Percentiles rank a stretch among this genome's conserved stretches.
phyloP scores from a whole-genome alignment of 2,329 filamentous ascomycete genomes.

The Escovopsis sp. region DNA sequence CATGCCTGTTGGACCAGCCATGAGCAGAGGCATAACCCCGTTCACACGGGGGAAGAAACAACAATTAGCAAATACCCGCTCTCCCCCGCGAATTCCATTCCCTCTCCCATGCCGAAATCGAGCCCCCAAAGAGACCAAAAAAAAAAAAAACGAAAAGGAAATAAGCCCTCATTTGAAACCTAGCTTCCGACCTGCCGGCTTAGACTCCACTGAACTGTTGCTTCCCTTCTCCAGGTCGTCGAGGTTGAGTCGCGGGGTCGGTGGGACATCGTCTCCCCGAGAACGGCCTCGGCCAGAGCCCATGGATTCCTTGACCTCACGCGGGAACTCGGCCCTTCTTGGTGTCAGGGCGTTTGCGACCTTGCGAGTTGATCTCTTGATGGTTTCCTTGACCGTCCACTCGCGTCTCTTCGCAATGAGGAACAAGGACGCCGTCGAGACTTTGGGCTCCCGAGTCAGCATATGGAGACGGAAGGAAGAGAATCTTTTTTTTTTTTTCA shows the following conservation, averaged over 20 bases:
- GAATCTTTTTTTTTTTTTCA: no score
- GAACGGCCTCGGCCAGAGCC: conserved; percentile 21
- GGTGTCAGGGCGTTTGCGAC: conserved; percentile 50
- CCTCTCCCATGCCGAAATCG: not conserved
- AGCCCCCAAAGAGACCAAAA: no score
- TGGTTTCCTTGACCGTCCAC: conserved; percentile 61
- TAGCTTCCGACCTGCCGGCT: conserved; percentile 16
- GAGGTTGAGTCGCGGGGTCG: conserved; percentile 38
- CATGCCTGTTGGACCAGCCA: conserved; percentile 4
- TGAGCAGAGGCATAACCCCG: conserved; percentile 6
- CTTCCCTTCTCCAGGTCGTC: conserved; percentile 46
- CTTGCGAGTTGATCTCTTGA: conserved; percentile 52
- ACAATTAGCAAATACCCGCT: conserved; percentile 2
- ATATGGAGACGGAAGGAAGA: no score
- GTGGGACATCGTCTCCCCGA: conserved; percentile 39
- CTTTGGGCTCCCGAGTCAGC: conserved; percentile 20
- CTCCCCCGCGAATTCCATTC: not conserved
- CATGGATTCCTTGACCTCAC: conserved; percentile 34
- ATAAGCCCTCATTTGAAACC: not conserved
- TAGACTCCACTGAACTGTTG: conserved; percentile 18
- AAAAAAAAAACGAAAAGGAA: no score
- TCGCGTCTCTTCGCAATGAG: conserved; percentile 73
- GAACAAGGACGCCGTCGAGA: conserved; percentile 53
- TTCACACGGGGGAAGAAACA: conserved; percentile 1
- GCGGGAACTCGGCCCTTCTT: conserved; percentile 44